Base-by-base conservation (phyloP, 768 basidiomycete species). In the Galerina sulciceps region DNA sequence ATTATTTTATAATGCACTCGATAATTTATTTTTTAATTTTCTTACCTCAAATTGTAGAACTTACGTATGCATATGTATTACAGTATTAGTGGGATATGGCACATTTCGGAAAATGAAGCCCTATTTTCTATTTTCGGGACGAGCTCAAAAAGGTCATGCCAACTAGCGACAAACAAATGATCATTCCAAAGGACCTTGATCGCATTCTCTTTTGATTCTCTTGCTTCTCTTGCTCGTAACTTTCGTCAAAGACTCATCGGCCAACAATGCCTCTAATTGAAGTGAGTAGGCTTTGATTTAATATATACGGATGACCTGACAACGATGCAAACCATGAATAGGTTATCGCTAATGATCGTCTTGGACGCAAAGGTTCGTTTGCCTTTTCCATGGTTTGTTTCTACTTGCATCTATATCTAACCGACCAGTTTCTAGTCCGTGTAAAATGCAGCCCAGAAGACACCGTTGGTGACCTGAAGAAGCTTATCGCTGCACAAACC, bases 401-500 rank as follows among this genome's bases (percentile, higher is more conserved):
- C n/a, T 46, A 35, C 52, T n/a, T 52, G 23, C 18, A 40, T 47
- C 13, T 10, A 18, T 34, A 17, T 40, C 31, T 8, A 22, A 56
- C 45, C 14, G 13, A 36, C 57, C n/a, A n/a, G n/a, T n/a, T 26
- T 22, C n/a, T 61, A 97, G 96, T 97, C 60, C 90, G 93, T 63
- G 94, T 98, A 69, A 97, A 98, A 75, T 97, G 96, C 79, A 90
- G 88, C 73, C 85, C 93, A 4, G 89, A 96, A 13, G 97, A 99
- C 71, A 99, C 97, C 1, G 93, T 99, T 36, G 96, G 96, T 41
- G 96, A 98, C 71, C 81, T 99, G 62, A 99, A 99, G 84, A 91
- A 90, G 73, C 88, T 99, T 59, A 98, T 99, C 65, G 96, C 90
- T 1, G 96, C 95, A 0, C 97, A 99, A 74, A 97, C 86, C 0